These are phyloP conservation scores for Cantharellus cinnabarinus DNA, from an alignment of 768 basidiomycete genomes.

Conservation along the genomic window DNA sequence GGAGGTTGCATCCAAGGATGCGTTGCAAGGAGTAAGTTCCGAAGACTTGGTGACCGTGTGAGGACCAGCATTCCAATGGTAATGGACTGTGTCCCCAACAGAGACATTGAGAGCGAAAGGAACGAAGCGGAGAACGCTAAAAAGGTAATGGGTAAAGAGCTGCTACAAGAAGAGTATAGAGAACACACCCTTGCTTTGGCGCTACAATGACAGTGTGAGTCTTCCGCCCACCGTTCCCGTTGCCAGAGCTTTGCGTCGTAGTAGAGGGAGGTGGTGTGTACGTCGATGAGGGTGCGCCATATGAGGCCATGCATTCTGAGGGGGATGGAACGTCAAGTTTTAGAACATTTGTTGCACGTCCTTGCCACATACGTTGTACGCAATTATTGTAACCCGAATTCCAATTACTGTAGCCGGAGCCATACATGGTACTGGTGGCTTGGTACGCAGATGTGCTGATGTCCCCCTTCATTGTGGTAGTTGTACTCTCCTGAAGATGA, in stretches of 20 bases:
- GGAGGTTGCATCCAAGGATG: constrained; percentile 27
- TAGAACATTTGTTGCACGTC: too few relatives aligned
- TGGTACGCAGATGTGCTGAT: not conserved
- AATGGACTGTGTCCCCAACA: constrained; percentile 55
- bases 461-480: not conserved
- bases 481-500: not conserved
- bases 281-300: constrained; percentile 21
- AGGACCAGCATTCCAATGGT: constrained; percentile 52
- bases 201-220: constrained; percentile 66
- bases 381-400: constrained; percentile 38
- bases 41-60: constrained; percentile 75
- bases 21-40: constrained; percentile 49
- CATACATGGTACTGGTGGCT: not conserved
- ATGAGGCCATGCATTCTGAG: constrained; percentile 36
- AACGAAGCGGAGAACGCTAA: constrained; percentile 41
- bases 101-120: constrained; percentile 59
- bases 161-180: not conserved
- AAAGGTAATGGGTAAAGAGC: not conserved
- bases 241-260: constrained; percentile 11
- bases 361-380: constrained; percentile 36
- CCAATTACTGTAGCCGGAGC: constrained; percentile 3
- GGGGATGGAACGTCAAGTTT: not conserved
- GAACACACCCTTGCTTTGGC: constrained; percentile 35
- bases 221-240: constrained; percentile 26
- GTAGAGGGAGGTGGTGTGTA: constrained; percentile 13